These are phyloP conservation scores for Tricholoma saponaceum DNA, from an alignment of 768 basidiomycete genomes.

Conservation along the genomic window DNA sequence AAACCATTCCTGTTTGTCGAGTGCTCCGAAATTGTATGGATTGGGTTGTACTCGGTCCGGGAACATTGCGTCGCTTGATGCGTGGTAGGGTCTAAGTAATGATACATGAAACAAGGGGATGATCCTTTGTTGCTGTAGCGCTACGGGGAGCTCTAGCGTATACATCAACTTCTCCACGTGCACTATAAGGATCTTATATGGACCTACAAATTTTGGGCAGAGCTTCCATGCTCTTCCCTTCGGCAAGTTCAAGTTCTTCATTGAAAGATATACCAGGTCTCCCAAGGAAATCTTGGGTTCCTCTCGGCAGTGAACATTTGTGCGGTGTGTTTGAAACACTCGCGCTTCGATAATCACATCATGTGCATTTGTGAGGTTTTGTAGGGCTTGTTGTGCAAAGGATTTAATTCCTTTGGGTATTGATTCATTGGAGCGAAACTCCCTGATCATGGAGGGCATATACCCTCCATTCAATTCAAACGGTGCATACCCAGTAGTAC, in stretches of 20 bases:
- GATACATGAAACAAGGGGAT: no score
- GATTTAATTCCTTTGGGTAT: conserved; percentile 16
- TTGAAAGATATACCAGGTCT: conserved; percentile 31
- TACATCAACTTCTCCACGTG: no score
- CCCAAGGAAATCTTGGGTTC: conserved; percentile 15
- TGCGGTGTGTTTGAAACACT: conserved; percentile 24
- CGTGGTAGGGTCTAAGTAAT: no score
- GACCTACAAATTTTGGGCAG: conserved; percentile 30
- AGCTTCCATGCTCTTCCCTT: conserved; percentile 27
- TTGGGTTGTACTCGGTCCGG: no score
- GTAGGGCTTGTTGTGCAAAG: conserved; percentile 20
- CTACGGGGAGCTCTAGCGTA: no score
- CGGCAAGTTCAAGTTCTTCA: conserved; percentile 28
- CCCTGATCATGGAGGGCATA: no score
- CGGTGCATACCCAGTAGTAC: conserved; percentile 30
- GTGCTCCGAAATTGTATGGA: no score
- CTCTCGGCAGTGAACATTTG: conserved; percentile 19
- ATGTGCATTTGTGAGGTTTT: conserved; percentile 26
- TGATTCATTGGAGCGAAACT: background rate
- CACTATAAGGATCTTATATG: no score
- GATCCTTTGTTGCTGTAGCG: no score
- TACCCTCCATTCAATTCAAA: no score
- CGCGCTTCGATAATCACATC: conserved; percentile 32
- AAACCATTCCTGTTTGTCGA: no score
- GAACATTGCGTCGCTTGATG: no score